Percentiles rank a stretch among this genome's conserved stretches.
Evolutionary conservation across 2,329 filamentous ascomycete species (phyloP).

Genomic region (Neonectria coccinea): DNA sequence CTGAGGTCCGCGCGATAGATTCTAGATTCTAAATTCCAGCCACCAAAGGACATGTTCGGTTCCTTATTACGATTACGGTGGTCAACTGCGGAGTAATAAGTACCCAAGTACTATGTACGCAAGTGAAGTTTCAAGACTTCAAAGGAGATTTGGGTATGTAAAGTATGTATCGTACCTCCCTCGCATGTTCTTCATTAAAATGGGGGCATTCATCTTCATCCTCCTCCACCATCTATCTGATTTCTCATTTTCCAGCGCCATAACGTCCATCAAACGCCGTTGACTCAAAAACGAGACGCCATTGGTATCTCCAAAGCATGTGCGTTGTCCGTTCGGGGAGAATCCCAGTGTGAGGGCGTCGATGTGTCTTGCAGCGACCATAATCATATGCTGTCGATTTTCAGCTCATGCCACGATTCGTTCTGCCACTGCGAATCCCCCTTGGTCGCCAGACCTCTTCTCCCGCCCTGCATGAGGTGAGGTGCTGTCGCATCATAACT

Average conservation of each 20-base stretch:
- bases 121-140: background rate
- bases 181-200: slow-evolving; percentile 21
- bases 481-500: slow-evolving; percentile 40
- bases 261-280: slow-evolving; percentile 19
- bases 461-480: slow-evolving; percentile 24
- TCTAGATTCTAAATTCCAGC: slow-evolving; percentile 18
- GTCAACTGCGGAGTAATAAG: background rate
- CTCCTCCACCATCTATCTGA: background rate
- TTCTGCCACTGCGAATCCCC: background rate
- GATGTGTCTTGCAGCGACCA: background rate
- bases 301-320: background rate
- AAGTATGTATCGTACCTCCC: slow-evolving; percentile 6
- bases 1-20: slow-evolving; percentile 4
- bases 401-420: slow-evolving; percentile 3
- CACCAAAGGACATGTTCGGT: slow-evolving; percentile 11
- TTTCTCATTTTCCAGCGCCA: slow-evolving; percentile 7
- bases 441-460: slow-evolving; percentile 12
- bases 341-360: background rate
- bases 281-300: slow-evolving; percentile 2
- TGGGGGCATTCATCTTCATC: slow-evolving; percentile 9
- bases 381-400: background rate
- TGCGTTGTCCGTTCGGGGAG: slow-evolving; percentile 2
- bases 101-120: background rate
- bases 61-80: background rate
- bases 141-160: background rate